Conservation (phyloP, 805 yeast genomes). For the Metschnikowia koreensis region DNA sequence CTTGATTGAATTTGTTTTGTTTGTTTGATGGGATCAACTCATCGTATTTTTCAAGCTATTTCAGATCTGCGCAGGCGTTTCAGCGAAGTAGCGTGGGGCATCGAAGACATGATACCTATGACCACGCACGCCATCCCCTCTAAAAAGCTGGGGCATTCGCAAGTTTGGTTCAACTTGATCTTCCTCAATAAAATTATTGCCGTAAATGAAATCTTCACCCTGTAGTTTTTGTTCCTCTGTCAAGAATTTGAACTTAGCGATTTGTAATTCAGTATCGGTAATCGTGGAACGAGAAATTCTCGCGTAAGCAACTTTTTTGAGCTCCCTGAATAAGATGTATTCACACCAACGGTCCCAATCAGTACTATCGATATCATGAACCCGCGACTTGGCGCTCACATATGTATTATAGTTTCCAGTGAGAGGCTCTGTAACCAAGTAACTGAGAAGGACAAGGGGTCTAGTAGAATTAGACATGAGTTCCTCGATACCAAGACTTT, state of each 20-base stretch:
- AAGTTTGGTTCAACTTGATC: slow-evolving; percentile 54
- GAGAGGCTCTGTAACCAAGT: slow-evolving; percentile 82
- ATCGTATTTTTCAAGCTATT: too few relatives aligned
- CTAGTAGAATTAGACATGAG: slow-evolving; percentile 79
- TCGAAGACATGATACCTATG: slow-evolving; percentile 94
- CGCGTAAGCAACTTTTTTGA: slow-evolving; percentile 89
- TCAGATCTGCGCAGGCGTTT: slow-evolving; percentile 11
- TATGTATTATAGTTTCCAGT: slow-evolving; percentile 91
- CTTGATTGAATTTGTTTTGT: too few relatives aligned
- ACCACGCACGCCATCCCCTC: slow-evolving; percentile 91
- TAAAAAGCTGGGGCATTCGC: slow-evolving; percentile 75
- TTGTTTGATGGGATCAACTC: too few relatives aligned
- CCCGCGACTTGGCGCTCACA: slow-evolving; percentile 78
- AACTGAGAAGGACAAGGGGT: slow-evolving; percentile 86
- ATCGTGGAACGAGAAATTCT: slow-evolving; percentile 89
- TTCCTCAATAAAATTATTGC: slow-evolving; percentile 57
- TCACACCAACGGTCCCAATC: slow-evolving; percentile 99
- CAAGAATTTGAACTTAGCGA: slow-evolving; percentile 80
- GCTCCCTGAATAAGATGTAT: slow-evolving; percentile 82
- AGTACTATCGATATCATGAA: slow-evolving; percentile 89
- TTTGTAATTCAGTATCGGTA: slow-evolving; percentile 95
- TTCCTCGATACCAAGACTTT: slow-evolving; percentile 69
- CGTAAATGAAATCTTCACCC: slow-evolving; percentile 45
- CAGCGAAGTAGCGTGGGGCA: slow-evolving; percentile 79
- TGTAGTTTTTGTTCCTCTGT: slow-evolving; percentile 31